Evolutionary conservation across 2,329 filamentous ascomycete genomes (phyloP).

Genomic region (Penicillium sp.): DNA sequence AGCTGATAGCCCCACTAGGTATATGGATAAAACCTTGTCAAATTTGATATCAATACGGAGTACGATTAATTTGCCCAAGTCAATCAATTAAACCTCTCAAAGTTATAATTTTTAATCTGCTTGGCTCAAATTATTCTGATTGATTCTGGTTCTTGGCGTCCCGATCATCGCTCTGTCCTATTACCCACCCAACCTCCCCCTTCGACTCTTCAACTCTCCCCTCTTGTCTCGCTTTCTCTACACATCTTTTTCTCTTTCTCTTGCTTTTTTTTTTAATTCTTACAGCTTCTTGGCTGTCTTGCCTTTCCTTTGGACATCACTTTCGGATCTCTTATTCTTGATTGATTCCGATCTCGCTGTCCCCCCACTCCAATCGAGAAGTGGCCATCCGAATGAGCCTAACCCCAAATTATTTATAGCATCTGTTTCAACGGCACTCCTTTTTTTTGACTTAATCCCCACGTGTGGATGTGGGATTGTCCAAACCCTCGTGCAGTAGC

Average conservation of each 20-base stretch:
- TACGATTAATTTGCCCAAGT: background rate
- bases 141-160: slow-evolving; percentile 17
- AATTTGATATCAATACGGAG: background rate
- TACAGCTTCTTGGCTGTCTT: slow-evolving; percentile 3
- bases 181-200: slow-evolving; percentile 14
- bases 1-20: slow-evolving; percentile 2
- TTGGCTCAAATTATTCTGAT: too few relatives aligned
- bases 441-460: slow-evolving; percentile 19
- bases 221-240: slow-evolving; percentile 10
- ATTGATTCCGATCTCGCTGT: slow-evolving; percentile 5
- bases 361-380: slow-evolving; percentile 4
- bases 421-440: slow-evolving; percentile 10
- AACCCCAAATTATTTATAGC: slow-evolving; percentile 17
- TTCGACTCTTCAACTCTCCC: slow-evolving; percentile 9
- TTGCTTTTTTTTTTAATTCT: background rate
- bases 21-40: background rate
- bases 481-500: slow-evolving; percentile 33
- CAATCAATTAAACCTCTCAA: background rate
- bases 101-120: background rate
- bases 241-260: slow-evolving; percentile 5
- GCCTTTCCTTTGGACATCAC: slow-evolving; percentile 8
- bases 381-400: slow-evolving; percentile 10
- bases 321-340: background rate
- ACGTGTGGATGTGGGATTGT: slow-evolving; percentile 17
- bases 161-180: slow-evolving; percentile 24